These are phyloP conservation scores for Hericium erinaceus DNA, from an alignment of 768 basidiomycete species.

Conservation along the genomic window DNA sequence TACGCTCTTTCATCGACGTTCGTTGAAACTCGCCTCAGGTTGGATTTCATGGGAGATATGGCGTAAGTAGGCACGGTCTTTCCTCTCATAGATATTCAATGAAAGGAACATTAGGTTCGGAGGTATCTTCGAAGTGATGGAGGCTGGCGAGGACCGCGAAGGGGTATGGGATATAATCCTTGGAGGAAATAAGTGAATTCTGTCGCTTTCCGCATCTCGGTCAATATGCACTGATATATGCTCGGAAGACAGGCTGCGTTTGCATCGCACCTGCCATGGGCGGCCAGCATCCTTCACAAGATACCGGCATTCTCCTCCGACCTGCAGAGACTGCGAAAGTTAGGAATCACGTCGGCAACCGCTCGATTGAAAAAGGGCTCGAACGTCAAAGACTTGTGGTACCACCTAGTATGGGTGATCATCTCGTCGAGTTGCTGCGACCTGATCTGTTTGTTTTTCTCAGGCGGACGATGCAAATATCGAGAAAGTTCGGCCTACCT, in stretches of 20 bases:
- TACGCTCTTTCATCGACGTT: neutral
- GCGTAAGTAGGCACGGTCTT: neutral
- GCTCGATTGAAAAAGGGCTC: neutral
- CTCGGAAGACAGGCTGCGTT: constrained; percentile 28
- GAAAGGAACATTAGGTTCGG: constrained; percentile 20
- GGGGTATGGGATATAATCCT: constrained; percentile 30
- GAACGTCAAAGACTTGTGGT: constrained; percentile 25
- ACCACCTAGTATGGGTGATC: constrained; percentile 26
- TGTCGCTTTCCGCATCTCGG: neutral
- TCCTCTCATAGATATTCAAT: neutral
- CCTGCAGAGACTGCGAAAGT: neutral
- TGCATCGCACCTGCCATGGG: constrained; percentile 39
- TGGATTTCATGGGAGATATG: constrained; percentile 3
- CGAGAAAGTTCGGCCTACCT: neutral
- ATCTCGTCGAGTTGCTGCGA: neutral
- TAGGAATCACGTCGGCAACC: neutral
- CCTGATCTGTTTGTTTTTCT: too few species aligned
- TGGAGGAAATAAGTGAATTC: constrained; percentile 25
- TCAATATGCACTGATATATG: neutral
- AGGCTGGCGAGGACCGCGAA: constrained; percentile 31
- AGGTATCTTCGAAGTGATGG: constrained; percentile 24
- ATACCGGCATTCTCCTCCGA: neutral
- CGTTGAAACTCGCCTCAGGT: neutral
- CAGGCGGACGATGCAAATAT: too few species aligned
- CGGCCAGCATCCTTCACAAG: neutral